Evolutionary conservation across 208 protist genomes (phyloP).

Genomic region (Leishmania braziliensis): DNA sequence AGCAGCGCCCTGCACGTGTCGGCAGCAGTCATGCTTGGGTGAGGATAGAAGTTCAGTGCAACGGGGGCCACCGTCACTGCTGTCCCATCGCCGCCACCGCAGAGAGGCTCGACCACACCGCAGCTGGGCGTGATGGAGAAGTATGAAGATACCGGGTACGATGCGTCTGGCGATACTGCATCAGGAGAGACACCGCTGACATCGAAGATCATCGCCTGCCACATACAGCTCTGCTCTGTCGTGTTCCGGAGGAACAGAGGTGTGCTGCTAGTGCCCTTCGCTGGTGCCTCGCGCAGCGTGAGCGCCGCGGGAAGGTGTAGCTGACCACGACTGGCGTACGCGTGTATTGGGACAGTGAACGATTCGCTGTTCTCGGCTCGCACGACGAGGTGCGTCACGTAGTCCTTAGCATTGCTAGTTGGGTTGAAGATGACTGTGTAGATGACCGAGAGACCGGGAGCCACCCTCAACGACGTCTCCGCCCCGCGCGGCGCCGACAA

Average conservation of each 20-base stretch:
- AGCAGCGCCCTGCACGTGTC: conserved; percentile 35
- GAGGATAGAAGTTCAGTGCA: conserved; percentile 28
- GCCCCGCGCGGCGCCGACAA: conserved; percentile 61
- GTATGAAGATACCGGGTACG: conserved; percentile 61
- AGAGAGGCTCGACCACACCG: conserved; percentile 73
- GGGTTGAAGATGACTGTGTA: conserved; percentile 90
- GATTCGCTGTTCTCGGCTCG: conserved; percentile 83
- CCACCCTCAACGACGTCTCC: conserved; percentile 76
- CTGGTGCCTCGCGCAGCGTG: conserved; percentile 64
- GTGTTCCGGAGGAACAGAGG: conserved; percentile 93
- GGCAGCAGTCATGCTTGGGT: conserved; percentile 18
- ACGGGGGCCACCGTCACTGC: conserved; percentile 32
- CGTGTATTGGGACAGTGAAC: conserved; percentile 87
- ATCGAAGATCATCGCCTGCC: conserved; percentile 56
- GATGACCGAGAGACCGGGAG: conserved; percentile 86
- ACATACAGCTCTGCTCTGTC: conserved; percentile 54
- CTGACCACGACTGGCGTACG: conserved; percentile 74
- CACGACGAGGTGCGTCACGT: conserved; percentile 81
- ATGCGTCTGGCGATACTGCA: conserved; percentile 8
- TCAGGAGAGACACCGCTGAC: neutral
- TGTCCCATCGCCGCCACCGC: conserved; percentile 31
- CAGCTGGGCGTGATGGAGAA: conserved; percentile 60
- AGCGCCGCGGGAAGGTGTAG: conserved; percentile 86
- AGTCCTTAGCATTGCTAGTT: conserved; percentile 71
- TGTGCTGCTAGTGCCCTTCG: conserved; percentile 63